These are phyloP conservation scores for Alternaria consortialis DNA, from an alignment of 2,329 filamentous ascomycete genomes.

Conservation along the genomic window DNA sequence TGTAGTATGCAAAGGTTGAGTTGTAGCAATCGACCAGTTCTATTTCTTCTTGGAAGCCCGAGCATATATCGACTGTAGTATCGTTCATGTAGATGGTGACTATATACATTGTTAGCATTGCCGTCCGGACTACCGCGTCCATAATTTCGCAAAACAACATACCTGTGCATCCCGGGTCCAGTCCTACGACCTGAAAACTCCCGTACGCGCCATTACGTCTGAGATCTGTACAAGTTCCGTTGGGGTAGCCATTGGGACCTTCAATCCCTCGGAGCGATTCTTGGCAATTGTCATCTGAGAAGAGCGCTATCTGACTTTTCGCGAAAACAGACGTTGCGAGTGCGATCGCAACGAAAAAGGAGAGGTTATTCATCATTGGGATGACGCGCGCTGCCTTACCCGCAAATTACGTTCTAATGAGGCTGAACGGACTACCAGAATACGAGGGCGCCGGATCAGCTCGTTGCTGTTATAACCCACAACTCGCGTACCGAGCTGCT, in stretches of 20 bases:
- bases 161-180: constrained; percentile 39
- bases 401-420: not conserved
- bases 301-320: constrained; percentile 20
- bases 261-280: constrained; percentile 18
- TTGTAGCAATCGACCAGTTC: constrained; percentile 15
- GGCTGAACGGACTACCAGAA: not conserved
- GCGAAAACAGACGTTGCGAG: not conserved
- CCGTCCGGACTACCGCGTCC: not conserved
- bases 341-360: not conserved
- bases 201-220: constrained; percentile 20
- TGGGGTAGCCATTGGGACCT: constrained; percentile 28
- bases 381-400: not conserved
- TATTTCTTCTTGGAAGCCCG: constrained; percentile 13
- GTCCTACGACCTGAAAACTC: constrained; percentile 35
- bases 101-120: not conserved
- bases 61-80: constrained; percentile 9
- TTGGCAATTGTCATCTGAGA: constrained; percentile 20
- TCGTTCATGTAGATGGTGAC: constrained; percentile 16
- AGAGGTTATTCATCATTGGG: constrained; percentile 2
- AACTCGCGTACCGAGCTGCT: not conserved
- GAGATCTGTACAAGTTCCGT: constrained; percentile 28
- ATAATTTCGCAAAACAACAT: not conserved
- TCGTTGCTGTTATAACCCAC: constrained; percentile 7
- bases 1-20: constrained; percentile 16
- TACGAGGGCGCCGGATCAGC: constrained; percentile 2